phyloP scores from a whole-genome alignment of 768 basidiomycete genomes.

The Trametes sanguinea region DNA sequence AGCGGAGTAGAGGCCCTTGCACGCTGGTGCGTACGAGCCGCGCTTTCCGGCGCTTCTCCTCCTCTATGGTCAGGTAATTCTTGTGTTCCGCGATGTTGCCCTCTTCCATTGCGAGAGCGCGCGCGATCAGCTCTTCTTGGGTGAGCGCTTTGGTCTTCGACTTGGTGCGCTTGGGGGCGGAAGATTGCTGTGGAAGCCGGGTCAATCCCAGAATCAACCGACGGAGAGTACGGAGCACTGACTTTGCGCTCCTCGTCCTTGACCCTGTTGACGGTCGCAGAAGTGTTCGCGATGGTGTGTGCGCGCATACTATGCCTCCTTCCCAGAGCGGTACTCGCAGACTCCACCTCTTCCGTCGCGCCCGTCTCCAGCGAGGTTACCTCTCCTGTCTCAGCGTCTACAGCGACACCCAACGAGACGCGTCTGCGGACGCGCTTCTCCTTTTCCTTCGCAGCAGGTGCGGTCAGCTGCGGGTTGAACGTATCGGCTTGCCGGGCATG shows the following conservation, averaged over 20 bases:
- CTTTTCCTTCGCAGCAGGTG: constrained; percentile 26
- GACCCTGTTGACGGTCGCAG: constrained; percentile 63
- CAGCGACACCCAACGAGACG: constrained; percentile 54
- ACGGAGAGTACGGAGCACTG: not conserved
- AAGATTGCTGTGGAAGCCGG: constrained; percentile 33
- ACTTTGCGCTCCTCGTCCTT: constrained; percentile 66
- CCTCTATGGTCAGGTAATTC: constrained; percentile 78
- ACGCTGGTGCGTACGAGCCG: constrained; percentile 60
- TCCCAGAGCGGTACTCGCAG: not conserved
- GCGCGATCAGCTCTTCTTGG: constrained; percentile 82
- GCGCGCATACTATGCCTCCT: constrained; percentile 63
- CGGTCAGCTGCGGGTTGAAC: constrained; percentile 57
- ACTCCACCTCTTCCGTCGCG: not conserved
- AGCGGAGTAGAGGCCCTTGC: constrained; percentile 69
- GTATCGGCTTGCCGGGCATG: constrained; percentile 67
- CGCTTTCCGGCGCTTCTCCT: constrained; percentile 76
- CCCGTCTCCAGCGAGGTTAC: constrained; percentile 40
- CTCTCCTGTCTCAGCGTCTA: constrained; percentile 65
- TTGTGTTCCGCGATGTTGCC: constrained; percentile 77
- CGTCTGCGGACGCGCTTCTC: constrained; percentile 43
- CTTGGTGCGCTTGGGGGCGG: constrained; percentile 62
- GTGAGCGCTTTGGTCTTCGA: constrained; percentile 54
- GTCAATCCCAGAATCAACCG: not conserved
- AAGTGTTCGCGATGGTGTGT: constrained; percentile 72
- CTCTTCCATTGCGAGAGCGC: constrained; percentile 85